A percentile compares a stretch with the other conserved stretches of the same genome.
These are phyloP conservation scores for Erythrophleum fordii DNA, from an alignment of 306 rosid genomes.

Conservation along the genomic window DNA sequence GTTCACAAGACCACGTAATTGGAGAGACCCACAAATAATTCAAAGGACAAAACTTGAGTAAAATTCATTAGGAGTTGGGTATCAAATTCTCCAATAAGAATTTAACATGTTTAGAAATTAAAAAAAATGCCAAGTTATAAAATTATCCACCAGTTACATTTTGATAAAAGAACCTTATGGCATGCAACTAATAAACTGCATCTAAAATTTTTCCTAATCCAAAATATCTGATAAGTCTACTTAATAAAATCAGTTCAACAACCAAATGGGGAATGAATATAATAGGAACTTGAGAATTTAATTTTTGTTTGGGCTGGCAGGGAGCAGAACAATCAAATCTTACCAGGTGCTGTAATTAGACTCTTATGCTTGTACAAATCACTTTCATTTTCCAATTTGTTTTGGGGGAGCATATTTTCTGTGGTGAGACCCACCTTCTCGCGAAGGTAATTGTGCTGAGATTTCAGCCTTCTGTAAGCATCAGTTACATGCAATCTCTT, in stretches of 20 bases:
- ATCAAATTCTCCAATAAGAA: neutral
- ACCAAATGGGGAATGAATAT: neutral
- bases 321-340: conserved; percentile 18
- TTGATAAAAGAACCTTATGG: neutral
- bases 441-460: conserved; percentile 67
- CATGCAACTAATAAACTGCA: neutral
- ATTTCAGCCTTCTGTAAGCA: conserved; percentile 70
- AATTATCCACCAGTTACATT: neutral
- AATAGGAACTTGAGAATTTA: neutral
- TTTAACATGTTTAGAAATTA: neutral
- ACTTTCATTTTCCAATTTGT: conserved; percentile 45
- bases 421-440: conserved; percentile 60
- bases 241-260: neutral
- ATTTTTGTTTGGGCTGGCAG: neutral
- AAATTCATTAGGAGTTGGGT: neutral
- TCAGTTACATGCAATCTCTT: conserved; percentile 45
- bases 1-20: neutral
- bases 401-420: conserved; percentile 56
- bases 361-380: conserved; percentile 43
- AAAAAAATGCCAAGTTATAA: neutral
- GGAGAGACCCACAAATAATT: neutral
- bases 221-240: neutral
- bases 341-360: conserved; percentile 58
- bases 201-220: neutral
- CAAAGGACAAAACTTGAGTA: neutral